phyloP scores from a whole-genome alignment of 2,329 filamentous ascomycete genomes.

The Stylonectria norvegica region DNA sequence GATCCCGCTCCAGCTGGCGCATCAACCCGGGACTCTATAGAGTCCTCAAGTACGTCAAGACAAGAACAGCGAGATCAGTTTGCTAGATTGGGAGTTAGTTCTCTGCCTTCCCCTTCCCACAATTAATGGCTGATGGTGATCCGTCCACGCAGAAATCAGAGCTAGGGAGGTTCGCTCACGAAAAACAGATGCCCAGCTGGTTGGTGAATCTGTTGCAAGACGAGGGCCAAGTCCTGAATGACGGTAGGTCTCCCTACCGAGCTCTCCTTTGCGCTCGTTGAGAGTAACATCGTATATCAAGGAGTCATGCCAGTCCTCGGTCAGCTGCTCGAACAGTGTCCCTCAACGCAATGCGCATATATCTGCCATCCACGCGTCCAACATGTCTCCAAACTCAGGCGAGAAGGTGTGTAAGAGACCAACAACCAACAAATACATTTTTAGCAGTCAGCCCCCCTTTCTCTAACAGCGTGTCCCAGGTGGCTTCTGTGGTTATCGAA shows the following conservation, averaged over 20 bases:
- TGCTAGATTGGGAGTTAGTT: constrained; percentile 19
- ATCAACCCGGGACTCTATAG: not conserved
- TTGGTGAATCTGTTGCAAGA: constrained; percentile 60
- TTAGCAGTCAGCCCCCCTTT: not conserved
- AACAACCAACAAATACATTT: not conserved
- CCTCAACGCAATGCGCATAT: constrained; percentile 64
- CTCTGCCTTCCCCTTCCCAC: not conserved
- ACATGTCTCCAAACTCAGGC: constrained; percentile 78
- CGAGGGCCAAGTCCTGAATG: constrained; percentile 52
- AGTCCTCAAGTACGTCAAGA: constrained; percentile 5
- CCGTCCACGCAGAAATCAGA: constrained; percentile 51
- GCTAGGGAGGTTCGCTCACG: constrained; percentile 68
- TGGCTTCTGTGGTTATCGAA: constrained; percentile 91
- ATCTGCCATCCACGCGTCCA: constrained; percentile 72
- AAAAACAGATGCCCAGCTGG: constrained; percentile 71
- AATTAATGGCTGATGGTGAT: not conserved
- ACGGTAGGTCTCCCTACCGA: constrained; percentile 38
- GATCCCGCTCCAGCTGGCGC: not conserved
- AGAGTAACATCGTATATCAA: constrained; percentile 19
- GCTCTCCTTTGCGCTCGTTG: constrained; percentile 4
- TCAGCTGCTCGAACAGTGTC: constrained; percentile 62
- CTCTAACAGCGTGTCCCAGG: constrained; percentile 42
- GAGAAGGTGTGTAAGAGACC: constrained; percentile 66
- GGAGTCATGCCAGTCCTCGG: constrained; percentile 61
- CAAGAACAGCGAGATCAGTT: constrained; percentile 6